phyloP scores from a whole-genome alignment of 176 grass and related monocot genomes.

The Otatea glauca region DNA sequence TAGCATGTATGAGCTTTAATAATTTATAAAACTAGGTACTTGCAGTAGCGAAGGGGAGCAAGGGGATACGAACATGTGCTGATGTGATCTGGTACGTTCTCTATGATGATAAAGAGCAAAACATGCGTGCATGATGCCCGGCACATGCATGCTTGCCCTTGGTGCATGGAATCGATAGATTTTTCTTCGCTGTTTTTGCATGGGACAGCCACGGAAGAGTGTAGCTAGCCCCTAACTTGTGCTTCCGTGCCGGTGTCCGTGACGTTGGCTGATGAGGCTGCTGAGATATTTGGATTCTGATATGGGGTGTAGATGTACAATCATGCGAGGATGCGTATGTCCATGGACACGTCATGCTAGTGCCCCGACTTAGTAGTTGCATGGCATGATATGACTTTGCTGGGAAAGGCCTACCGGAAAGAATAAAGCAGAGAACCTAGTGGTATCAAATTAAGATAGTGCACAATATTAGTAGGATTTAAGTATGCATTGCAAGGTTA shows the following conservation, averaged over 20 bases:
- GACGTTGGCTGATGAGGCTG: not conserved
- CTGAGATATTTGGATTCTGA: not conserved
- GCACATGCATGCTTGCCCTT: not conserved
- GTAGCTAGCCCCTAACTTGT: not conserved
- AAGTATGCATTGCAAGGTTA: not conserved
- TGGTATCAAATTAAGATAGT: not conserved
- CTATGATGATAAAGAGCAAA: not conserved
- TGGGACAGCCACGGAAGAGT: not conserved
- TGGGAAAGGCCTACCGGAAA: too few relatives aligned
- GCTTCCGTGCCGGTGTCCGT: not conserved
- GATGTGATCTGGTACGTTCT: not conserved
- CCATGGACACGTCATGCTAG: not conserved
- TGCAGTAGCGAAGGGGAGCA: not conserved
- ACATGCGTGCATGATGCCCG: too few relatives aligned
- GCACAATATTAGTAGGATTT: not conserved
- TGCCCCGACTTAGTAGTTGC: too few relatives aligned
- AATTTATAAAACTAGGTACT: not conserved
- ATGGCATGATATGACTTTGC: too few relatives aligned
- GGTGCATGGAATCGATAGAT: not conserved
- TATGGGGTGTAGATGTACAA: not conserved
- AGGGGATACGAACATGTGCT: not conserved
- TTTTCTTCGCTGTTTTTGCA: not conserved
- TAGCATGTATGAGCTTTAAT: not conserved
- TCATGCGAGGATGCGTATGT: not conserved
- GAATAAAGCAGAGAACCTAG: too few relatives aligned